Evolutionary conservation across 2,329 filamentous ascomycete species (phyloP).

Genomic region (Chaetomium olivaceum): DNA sequence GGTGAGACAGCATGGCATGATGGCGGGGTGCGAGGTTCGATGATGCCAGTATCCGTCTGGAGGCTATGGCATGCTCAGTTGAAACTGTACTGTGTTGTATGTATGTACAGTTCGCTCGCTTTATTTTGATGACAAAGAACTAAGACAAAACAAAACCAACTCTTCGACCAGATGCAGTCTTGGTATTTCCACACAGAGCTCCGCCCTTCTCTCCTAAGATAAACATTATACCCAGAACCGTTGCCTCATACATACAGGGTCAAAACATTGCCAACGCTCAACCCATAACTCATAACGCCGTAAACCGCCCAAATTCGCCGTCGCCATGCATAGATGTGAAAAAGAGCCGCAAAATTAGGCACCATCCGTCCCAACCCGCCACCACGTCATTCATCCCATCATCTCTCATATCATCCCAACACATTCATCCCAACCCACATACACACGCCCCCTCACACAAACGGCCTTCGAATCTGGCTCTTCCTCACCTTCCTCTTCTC

Average conservation of each 20-base stretch:
- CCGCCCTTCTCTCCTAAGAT: not conserved
- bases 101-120: not conserved
- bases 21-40: not conserved
- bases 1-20: not conserved
- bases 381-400: constrained; percentile 16
- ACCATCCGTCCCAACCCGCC: not conserved
- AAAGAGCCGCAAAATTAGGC: not conserved
- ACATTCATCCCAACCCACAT: not conserved
- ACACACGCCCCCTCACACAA: constrained; percentile 4
- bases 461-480: constrained; percentile 34
- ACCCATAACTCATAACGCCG: constrained; percentile 3
- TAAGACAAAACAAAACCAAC: not conserved
- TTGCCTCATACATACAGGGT: not conserved
- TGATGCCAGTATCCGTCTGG: not conserved
- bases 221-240: constrained; percentile 2
- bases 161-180: not conserved
- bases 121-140: not conserved
- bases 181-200: not conserved
- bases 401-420: constrained; percentile 16
- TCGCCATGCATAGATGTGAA: constrained; percentile 18
- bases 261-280: not conserved
- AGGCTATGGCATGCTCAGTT: not conserved
- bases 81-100: not conserved
- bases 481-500: constrained; percentile 41
- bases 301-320: constrained; percentile 11